Evolutionary conservation across 768 basidiomycete genomes (phyloP), one percentile per base, ranked within the genome.

Genomic region (Suillus subalutaceus): DNA sequence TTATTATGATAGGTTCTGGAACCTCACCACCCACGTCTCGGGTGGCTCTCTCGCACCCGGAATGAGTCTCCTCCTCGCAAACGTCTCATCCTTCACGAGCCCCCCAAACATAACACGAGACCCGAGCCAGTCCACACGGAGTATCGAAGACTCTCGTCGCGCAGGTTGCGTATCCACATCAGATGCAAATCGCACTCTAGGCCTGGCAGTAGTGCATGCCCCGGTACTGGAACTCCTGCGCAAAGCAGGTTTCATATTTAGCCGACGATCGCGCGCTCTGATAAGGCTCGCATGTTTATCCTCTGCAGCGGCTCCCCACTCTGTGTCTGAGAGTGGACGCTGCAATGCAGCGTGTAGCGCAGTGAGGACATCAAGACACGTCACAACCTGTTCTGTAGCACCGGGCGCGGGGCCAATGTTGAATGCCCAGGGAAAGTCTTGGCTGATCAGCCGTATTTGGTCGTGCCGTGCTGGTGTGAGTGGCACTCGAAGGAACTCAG

Each of bases 81-180:
- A 65, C 4, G 9, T n/a, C 1, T 66, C 57, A 15, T 67, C 66
- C 32, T 65, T 58, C 13, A 50, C 30, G n/a, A 67, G 65, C 6
- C 66, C 66, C n/a, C 55, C 66, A 41, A 67, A 67, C 6, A 32
- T 41, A 9, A 62, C 46, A 38, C n/a, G 35, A 32, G 59, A 53
- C 10, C 64, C 66, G 18, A 67, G 64, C 66, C 66, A 67, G 20
- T 67, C 66, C 35, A 67, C 64, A 44, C 63, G 65, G 16, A 66
- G 65, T 40, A 66, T 12, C 7, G 9, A n/a, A n/a, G 35, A 35
- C 15, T 59, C 55, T 40, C 18, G n/a, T 6, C 4, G n/a, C 2
- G 15, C 13, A 37, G 15, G 26, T 32, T 8, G 6, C 6, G 4
- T 6, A 23, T 37, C 13, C 10, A 3, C 32, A 18, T 59, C 32